phyloP scores from a whole-genome alignment of 768 basidiomycete genomes.

The Boletellus ananas region DNA sequence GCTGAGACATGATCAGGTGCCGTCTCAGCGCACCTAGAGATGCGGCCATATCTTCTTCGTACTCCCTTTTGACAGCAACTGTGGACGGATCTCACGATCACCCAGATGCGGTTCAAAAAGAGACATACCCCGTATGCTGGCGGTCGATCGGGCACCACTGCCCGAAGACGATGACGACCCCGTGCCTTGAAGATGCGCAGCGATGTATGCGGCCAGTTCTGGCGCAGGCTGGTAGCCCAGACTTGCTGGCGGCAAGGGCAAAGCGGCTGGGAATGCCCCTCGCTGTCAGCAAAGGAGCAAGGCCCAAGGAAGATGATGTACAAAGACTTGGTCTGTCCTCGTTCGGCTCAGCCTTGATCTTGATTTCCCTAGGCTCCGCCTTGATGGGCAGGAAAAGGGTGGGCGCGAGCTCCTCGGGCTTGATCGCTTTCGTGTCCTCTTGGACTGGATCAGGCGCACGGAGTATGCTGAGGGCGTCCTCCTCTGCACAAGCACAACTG shows the following conservation, averaged over 20 bases:
- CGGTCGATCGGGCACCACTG: background rate
- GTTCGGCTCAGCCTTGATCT: background rate
- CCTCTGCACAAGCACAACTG: constrained; percentile 12
- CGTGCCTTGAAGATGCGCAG: background rate
- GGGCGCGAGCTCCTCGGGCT: background rate
- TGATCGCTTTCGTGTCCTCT: background rate
- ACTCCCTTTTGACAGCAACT: constrained; percentile 11
- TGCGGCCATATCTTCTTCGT: constrained; percentile 4
- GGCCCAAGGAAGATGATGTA: background rate
- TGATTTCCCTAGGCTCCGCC: background rate
- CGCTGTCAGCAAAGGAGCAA: background rate
- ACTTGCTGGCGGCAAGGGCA: background rate
- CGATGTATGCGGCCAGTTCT: constrained; percentile 4
- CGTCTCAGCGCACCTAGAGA: constrained; percentile 2
- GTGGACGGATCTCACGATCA: background rate
- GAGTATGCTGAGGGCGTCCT: constrained; percentile 18
- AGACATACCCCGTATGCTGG: background rate
- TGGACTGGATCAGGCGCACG: background rate
- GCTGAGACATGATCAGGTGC: background rate
- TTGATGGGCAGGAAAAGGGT: background rate
- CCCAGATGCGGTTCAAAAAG: background rate
- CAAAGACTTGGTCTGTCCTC: background rate
- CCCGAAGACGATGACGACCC: background rate
- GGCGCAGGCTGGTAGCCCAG: constrained; percentile 7
- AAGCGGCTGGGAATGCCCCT: background rate